Base-by-base conservation (phyloP, 306 rosid genomes). In the Canavalia ensiformis region DNA sequence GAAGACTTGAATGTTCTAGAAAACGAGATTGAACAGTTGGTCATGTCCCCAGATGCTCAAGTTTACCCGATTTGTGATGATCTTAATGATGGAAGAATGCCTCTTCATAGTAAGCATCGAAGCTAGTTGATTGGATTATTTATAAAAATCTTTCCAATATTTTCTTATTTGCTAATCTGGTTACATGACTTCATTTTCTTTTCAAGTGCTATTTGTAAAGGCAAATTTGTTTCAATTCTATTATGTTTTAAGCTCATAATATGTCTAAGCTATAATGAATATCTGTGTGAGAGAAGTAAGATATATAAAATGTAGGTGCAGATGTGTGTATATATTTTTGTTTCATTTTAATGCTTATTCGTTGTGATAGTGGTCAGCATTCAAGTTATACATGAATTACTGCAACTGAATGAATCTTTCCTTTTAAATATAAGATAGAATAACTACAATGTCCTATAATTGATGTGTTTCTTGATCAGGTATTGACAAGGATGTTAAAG, bases 21-120 rank as follows among this genome's bases (percentile, higher is more conserved):
- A 65, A 68, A 75, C 2, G 88, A 87, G 80, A 77, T 90, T 63
- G 92, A 87, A 78, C 85, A 88, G 56, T 54, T 85, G 64, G 9
- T 45, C 41, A 31, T 72, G 54, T 65, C 55, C 5, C 35, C 72
- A 31, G 86, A 76, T 69, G 72, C 82, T 77, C 74, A 50, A 80
- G 82, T 80, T 51, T 72, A 52, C 57, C 54, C 50, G 1, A 25
- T 62, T 56, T 47, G 0, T 37, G 45, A 63, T 77, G 71, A 52
- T 51, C 60, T 78, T 6, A 33, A 78, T 55, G 73, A 68, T 35
- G 81, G 60, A 60, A 52, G 0, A 4, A 73, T 0, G 73, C 63
- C 82, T 78, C 37, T 49, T 54, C 8, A 67, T 18, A 86, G 88
- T 89, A 63, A 71, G 77, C 49, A 33, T 72, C 28, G 41, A 52